Percentiles rank a stretch among this genome's conserved stretches.
phyloP scores from a whole-genome alignment of 179 eudicot genomes.

The Beta corolliflora region DNA sequence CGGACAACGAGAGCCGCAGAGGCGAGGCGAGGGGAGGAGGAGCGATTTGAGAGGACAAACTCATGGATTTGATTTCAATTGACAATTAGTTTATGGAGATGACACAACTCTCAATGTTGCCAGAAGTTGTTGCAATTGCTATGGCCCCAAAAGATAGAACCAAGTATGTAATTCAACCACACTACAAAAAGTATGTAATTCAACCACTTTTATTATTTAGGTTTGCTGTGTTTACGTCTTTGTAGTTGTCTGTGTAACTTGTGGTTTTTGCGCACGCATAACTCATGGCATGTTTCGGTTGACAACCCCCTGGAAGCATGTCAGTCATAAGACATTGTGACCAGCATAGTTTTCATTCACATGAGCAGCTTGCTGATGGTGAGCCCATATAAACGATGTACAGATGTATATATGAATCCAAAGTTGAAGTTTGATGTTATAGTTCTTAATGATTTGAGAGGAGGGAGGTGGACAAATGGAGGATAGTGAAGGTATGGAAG shows the following conservation, averaged over 20 bases:
- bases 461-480: too few relatives aligned
- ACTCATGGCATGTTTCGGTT: constrained; percentile 91
- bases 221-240: not conserved
- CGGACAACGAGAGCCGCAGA: too few relatives aligned
- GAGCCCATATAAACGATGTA: constrained; percentile 88
- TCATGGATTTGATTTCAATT: too few relatives aligned
- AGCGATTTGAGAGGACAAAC: too few relatives aligned
- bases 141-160: constrained; percentile 90
- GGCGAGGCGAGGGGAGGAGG: too few relatives aligned
- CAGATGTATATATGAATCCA: constrained; percentile 92
- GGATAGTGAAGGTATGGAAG: too few relatives aligned
- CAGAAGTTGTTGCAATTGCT: constrained; percentile 87
- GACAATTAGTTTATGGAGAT: too few relatives aligned
- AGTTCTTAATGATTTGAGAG: constrained; percentile 51
- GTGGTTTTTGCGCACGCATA: constrained; percentile 41
- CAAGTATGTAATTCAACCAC: constrained; percentile 39
- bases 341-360: constrained; percentile 88
- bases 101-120: too few relatives aligned
- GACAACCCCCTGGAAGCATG: constrained; percentile 90
- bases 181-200: not conserved
- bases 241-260: constrained; percentile 1
- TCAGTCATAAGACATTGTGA: constrained; percentile 82
- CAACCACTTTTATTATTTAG: not conserved
- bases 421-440: constrained; percentile 74
- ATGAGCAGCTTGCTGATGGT: constrained; percentile 86